Conservation (phyloP, 352 stramenopile genomes). For the Phytopythium montanum region DNA sequence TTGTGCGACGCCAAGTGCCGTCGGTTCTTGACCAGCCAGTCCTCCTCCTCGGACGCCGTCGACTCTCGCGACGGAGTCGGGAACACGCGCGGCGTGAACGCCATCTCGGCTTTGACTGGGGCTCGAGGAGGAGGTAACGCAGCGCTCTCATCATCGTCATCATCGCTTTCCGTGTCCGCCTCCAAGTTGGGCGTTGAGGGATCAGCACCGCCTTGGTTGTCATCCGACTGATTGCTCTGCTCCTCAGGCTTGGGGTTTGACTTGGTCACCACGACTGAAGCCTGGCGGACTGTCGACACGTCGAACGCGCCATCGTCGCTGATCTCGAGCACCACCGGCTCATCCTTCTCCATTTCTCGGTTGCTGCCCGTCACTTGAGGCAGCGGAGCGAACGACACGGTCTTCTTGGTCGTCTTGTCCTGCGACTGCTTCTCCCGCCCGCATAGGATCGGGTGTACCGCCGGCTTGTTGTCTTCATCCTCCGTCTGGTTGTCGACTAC, state of each 20-base stretch:
- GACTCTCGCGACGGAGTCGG: slow-evolving; percentile 77
- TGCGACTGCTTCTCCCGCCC: slow-evolving; percentile 7
- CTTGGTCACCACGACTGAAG: neutral
- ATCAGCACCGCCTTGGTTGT: neutral
- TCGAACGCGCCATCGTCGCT: slow-evolving; percentile 52
- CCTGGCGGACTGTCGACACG: slow-evolving; percentile 10
- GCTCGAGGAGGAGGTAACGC: slow-evolving; percentile 45
- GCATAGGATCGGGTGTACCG: neutral
- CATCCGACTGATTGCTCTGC: slow-evolving; percentile 1
- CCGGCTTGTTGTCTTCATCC: neutral
- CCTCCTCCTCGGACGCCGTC: slow-evolving; percentile 75
- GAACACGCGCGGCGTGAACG: slow-evolving; percentile 78
- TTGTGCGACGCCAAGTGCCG: slow-evolving; percentile 76
- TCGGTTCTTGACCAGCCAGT: slow-evolving; percentile 83
- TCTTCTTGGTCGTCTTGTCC: slow-evolving; percentile 21
- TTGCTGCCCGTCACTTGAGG: slow-evolving; percentile 9
- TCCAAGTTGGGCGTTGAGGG: neutral
- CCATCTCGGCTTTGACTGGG: slow-evolving; percentile 41
- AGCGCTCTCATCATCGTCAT: slow-evolving; percentile 8
- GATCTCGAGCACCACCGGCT: slow-evolving; percentile 43
- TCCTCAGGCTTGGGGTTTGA: slow-evolving; percentile 6
- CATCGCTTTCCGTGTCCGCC: slow-evolving; percentile 12
- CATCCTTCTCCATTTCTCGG: neutral
- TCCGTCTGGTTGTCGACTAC: slow-evolving; percentile 15
- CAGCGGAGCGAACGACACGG: slow-evolving; percentile 35